Evolutionary conservation across 495 filamentous ascomycete genomes (phyloP), one percentile per base, ranked within the genome.

Genomic region (Daldinia concentrica): DNA sequence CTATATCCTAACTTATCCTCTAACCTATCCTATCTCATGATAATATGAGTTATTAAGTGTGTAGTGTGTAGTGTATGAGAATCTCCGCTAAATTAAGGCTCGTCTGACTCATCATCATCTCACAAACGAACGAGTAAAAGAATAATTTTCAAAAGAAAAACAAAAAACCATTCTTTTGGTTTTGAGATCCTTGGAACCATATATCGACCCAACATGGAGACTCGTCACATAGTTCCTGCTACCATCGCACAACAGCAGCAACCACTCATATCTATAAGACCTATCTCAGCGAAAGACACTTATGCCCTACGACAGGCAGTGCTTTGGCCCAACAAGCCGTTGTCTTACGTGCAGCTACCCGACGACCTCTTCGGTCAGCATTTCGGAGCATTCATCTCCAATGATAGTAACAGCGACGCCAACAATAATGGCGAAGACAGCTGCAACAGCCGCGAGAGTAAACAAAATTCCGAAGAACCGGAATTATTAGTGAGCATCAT

Each of bases 281-380:
- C 62, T 37, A 69, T 73, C 58, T 48, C 66, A 52, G 66, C 66
- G 26, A 19, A 36, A 37, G 62, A 73, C 24, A 73, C 71, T 12
- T 69, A 73, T 45, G 61, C 62, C 51, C 34, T 73, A 54, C 66
- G 71, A 64, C 66, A 66, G 51, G 66, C 58, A 24, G 71, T 73
- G 51, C 71, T 73, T 58, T 73, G 71, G 71, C 71, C 71, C 56
- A 62, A 69, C 71, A 66, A 69, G 41, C 66, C 71, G 36, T n/a
- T 56, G 51, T 54, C 71, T 66, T 69, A 73, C 71, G 66, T 66
- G 66, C 71, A 69, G 66, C 66, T 73, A 61, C 66, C 71, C 66
- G 71, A 73, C 62, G 71, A 73, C 66, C 7, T 30, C 52, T 51
- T 14, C 51, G 65, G 71, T 65, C 62, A 66, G 34, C 71, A 73